phyloP scores from a whole-genome alignment of 495 filamentous ascomycete genomes.

The Halenospora varia region DNA sequence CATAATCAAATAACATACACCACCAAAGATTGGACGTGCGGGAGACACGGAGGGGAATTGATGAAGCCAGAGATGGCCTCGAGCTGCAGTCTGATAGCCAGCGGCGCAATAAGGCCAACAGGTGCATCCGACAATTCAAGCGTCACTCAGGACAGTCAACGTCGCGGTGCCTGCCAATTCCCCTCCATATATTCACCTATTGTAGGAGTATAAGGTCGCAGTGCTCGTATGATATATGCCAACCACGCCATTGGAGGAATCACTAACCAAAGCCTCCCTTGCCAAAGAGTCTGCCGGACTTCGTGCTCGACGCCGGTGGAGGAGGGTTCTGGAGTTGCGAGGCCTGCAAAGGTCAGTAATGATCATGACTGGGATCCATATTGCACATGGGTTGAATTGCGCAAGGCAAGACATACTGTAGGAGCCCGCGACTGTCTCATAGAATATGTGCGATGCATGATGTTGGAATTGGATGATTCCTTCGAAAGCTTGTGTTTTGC shows the following conservation, averaged over 20 bases:
- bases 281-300: constrained; percentile 84
- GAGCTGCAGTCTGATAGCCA: not conserved
- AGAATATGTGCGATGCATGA: constrained; percentile 97
- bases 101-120: not conserved
- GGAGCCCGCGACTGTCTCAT: constrained; percentile 96
- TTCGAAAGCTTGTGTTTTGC: not conserved
- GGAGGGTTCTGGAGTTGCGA: constrained; percentile 89
- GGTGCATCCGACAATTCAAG: too few relatives aligned
- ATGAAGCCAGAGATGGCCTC: not conserved
- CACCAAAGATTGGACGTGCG: not conserved
- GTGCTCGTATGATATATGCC: not conserved
- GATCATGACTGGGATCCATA: not conserved
- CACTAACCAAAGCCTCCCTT: constrained; percentile 71
- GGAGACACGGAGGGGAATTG: not conserved
- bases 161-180: too few relatives aligned
- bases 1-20: constrained; percentile 3
- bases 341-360: constrained; percentile 34
- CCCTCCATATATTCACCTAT: too few relatives aligned
- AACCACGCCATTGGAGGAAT: constrained; percentile 12
- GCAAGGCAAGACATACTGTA: constrained; percentile 41
- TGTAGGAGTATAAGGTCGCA: too few relatives aligned
- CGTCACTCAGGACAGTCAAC: too few relatives aligned
- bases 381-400: not conserved
- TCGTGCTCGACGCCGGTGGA: constrained; percentile 86
- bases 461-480: constrained; percentile 16